Evolutionary conservation across 768 basidiomycete genomes (phyloP), one percentile per base, ranked within the genome.

Genomic region (Russula sp.): DNA sequence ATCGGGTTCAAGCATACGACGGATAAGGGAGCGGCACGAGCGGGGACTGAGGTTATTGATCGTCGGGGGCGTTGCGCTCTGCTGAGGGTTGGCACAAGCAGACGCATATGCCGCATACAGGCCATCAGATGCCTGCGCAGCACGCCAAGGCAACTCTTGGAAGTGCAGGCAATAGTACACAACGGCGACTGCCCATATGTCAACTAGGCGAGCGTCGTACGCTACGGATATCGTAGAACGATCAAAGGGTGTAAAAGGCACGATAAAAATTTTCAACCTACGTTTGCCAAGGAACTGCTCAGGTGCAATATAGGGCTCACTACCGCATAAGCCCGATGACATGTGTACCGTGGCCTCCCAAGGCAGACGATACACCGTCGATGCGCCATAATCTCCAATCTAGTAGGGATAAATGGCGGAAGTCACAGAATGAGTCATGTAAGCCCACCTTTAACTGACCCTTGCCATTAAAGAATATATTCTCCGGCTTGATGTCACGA

Each of bases 131-230:
- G 78, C 75, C 71, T 98, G 95, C 38, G 96, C 96, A 2, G 88
- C 91, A 61, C 95, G 89, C 96, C 97, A 99, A 2, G 96, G 96
- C 55, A 99, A 83, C 73, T 99, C 96, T 72, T 93, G 90, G 79
- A 97, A 97, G 74, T 93, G 93, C 69, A 98, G 82, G 78, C 96
- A 99, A 78, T 99, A 99, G 76, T 96, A 98, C 68, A 99, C 95
- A 67, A 99, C 84, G 18, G 89, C 96, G 63, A 88, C 89, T 0
- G 96, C 95, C 96, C 96, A 99, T 60, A 99, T 90, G 71, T 99
- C 96, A 67, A 98, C 97, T 6, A 95, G 81, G 25, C 96, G 88
- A 5, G 96, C 96, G 69, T 98, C 96, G 71, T 98, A 99, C 68
- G 96, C 96, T 97, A 72, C 42, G 42, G 54, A 61, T 42, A 52